These are phyloP conservation scores for Teratosphaeria nubilosa DNA, from an alignment of 2,329 filamentous ascomycete genomes.

Conservation along the genomic window DNA sequence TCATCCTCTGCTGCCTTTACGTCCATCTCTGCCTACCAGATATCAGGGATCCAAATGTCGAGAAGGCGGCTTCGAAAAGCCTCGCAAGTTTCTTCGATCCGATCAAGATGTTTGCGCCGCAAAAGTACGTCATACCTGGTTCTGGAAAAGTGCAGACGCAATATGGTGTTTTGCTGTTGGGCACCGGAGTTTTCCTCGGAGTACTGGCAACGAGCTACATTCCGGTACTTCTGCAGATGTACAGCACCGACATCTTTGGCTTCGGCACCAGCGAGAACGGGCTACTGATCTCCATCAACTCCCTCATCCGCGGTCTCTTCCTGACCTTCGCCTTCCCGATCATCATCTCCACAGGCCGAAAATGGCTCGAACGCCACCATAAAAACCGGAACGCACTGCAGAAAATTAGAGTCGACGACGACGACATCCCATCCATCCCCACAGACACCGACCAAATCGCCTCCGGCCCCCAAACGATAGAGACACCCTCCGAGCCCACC, in stretches of 20 bases:
- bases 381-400: slow-evolving; percentile 17
- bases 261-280: slow-evolving; percentile 38
- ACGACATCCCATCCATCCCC: slow-evolving; percentile 14
- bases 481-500: slow-evolving; percentile 37
- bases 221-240: slow-evolving; percentile 46
- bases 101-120: slow-evolving; percentile 50
- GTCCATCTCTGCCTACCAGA: slow-evolving; percentile 35
- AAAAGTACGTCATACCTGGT: slow-evolving; percentile 41
- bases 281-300: slow-evolving; percentile 36
- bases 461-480: slow-evolving; percentile 32
- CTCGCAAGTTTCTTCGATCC: slow-evolving; percentile 52
- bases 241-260: slow-evolving; percentile 34
- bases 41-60: slow-evolving; percentile 34
- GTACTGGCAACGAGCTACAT: slow-evolving; percentile 62
- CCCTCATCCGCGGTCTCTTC: slow-evolving; percentile 34
- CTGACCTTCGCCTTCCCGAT: slow-evolving; percentile 35
- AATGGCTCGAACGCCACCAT: slow-evolving; percentile 30
- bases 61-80: slow-evolving; percentile 25
- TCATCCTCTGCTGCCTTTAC: slow-evolving; percentile 34
- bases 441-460: slow-evolving; percentile 24
- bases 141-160: slow-evolving; percentile 43
- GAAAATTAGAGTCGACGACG: slow-evolving; percentile 7
- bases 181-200: slow-evolving; percentile 55
- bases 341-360: slow-evolving; percentile 33
- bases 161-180: slow-evolving; percentile 54